Evolutionary conservation across 257 asterid species (phyloP), one percentile per base, ranked within the genome.

Genomic region (Haberlea rhodopensis): DNA sequence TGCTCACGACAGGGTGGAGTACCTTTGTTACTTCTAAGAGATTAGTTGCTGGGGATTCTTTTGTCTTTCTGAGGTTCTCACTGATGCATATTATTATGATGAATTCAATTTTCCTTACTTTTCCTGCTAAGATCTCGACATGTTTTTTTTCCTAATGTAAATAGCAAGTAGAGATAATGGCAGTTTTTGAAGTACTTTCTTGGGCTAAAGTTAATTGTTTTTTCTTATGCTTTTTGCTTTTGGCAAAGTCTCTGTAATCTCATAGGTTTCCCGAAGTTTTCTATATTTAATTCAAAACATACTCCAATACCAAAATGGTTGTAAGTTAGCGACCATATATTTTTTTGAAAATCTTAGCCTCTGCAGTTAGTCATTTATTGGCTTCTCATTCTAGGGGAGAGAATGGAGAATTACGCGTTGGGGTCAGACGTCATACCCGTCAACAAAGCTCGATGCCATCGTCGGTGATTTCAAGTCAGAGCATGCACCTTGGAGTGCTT

Each of bases 1-100:
- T 88, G 80, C 89, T 88, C 28, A 88, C 96, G 18, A 88, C 96
- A 6, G 96, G 96, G 19, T 88, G 96, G 96, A 88, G 96, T 72
- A 80, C 88, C 6, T 88, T 85, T 68, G 96, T 85, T 24, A 83
- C 89, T 52, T 83, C 91, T 2, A 88, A 88, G 80, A 75, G 85
- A 80, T 75, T 88, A 78, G 87, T 77, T 20, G 87, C 96, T 23
- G 89, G 96, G 13, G 96, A 88, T 69, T 81, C 91, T 31, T 85
- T 88, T 74, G 84, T 88, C 61, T 88, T 88, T 48, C 76, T 88
- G 57, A 85, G 96, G 96, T 87, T 72, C 52, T 65, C 53, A 34
- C 23, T 28, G 45, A 62, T 26, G 24, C 19, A 46, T 65, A 16
- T 21, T 7, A 21, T 21, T 8, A 52, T 52, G 57, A 19, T 19